These are phyloP conservation scores for Naematelia encephala DNA, from an alignment of 768 basidiomycete species.

Conservation along the genomic window DNA sequence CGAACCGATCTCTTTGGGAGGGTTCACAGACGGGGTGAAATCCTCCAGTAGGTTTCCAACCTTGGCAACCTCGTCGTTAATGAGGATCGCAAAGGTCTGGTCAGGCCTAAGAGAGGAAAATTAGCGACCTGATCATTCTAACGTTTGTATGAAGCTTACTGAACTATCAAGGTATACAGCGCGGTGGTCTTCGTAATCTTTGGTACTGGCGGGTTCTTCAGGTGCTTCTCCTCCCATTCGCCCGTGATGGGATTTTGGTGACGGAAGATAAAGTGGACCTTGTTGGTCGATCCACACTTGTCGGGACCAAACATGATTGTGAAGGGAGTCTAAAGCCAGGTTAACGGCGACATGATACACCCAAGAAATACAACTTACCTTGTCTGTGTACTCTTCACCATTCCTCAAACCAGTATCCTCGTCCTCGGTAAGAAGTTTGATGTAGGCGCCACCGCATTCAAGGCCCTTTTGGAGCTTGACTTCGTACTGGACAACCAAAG, in stretches of 20 bases:
- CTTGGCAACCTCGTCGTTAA: constrained; percentile 80
- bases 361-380: constrained; percentile 29
- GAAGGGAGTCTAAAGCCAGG: constrained; percentile 48
- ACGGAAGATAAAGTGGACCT: constrained; percentile 97
- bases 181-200: constrained; percentile 85
- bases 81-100: constrained; percentile 85
- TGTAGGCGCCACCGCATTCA: constrained; percentile 97
- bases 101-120: constrained; percentile 61
- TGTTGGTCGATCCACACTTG: constrained; percentile 54
- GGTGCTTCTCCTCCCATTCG: constrained; percentile 95
- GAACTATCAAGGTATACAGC: constrained; percentile 88
- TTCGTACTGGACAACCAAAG: constrained; percentile 95
- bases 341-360: not conserved
- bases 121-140: too few relatives aligned
- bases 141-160: too few relatives aligned
- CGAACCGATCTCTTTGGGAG: constrained; percentile 70
- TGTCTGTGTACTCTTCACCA: constrained; percentile 52
- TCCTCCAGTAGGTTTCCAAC: constrained; percentile 85
- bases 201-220: constrained; percentile 73
- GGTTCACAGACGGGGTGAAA: constrained; percentile 91
- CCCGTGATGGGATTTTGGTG: constrained; percentile 90
- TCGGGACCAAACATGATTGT: constrained; percentile 95
- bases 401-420: constrained; percentile 44
- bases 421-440: constrained; percentile 72
- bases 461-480: constrained; percentile 99